phyloP scores from a whole-genome alignment of 345 rosid species.

The Capsella bursapastoris region DNA sequence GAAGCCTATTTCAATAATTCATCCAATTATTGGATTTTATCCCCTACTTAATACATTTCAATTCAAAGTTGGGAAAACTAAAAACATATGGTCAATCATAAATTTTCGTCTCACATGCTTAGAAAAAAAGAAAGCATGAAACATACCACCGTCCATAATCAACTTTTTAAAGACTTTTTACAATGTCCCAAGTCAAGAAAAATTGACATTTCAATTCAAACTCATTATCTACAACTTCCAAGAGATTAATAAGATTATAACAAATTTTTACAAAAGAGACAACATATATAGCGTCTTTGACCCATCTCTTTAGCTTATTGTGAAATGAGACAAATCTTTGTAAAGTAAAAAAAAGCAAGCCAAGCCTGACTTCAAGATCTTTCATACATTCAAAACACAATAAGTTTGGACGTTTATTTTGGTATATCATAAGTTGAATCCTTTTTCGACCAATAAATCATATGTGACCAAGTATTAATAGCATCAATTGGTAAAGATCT shows the following conservation, averaged over 20 bases:
- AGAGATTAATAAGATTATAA: not conserved
- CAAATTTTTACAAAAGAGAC: not conserved
- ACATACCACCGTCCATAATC: conserved; percentile 4
- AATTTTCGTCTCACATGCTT: conserved; percentile 28
- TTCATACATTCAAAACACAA: conserved; percentile 22
- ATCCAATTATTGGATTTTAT: conserved; percentile 37
- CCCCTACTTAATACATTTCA: conserved; percentile 8
- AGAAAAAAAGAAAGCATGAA: not conserved
- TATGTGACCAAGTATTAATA: too few relatives aligned
- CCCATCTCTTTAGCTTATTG: conserved; percentile 1
- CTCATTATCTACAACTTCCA: not conserved
- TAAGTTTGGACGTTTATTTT: too few relatives aligned
- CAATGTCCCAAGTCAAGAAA: not conserved
- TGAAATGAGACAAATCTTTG: not conserved
- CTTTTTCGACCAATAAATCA: too few relatives aligned
- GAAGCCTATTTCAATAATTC: conserved; percentile 40
- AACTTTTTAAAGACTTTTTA: conserved; percentile 8
- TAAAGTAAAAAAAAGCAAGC: not conserved
- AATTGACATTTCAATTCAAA: conserved; percentile 44
- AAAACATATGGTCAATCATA: conserved; percentile 7
- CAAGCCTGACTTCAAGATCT: conserved; percentile 10
- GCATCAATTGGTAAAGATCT: too few relatives aligned
- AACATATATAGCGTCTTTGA: not conserved
- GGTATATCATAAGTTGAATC: too few relatives aligned
- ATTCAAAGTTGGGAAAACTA: not conserved